phyloP scores from a whole-genome alignment of 139 green algal species.

The Tetradesmus lagerheimii region DNA sequence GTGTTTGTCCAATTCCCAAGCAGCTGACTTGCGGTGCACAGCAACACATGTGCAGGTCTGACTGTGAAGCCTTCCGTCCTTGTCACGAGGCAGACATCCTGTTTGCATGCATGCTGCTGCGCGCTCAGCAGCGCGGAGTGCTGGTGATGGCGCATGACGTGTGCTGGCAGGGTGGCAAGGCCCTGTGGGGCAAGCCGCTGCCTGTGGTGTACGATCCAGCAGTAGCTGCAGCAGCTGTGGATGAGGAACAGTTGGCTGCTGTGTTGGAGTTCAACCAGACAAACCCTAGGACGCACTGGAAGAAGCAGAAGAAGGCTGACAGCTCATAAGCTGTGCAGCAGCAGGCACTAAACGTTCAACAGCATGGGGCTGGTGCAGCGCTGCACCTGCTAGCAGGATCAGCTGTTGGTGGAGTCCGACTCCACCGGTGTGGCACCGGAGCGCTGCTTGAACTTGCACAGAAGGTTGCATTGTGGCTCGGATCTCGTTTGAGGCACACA shows the following conservation, averaged over 20 bases:
- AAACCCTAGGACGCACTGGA: constrained; percentile 50
- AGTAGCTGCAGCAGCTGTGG: constrained; percentile 34
- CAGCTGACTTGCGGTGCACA: no score
- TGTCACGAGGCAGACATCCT: constrained; percentile 56
- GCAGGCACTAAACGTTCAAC: no score
- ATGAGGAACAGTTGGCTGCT: not conserved
- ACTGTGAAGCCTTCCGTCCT: constrained; percentile 55
- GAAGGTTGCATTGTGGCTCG: no score
- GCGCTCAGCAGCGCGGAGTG: constrained; percentile 45
- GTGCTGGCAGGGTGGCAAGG: constrained; percentile 32
- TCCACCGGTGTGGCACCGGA: no score
- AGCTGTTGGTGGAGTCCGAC: no score
- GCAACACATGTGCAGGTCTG: constrained; percentile 33
- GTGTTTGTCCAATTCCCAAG: no score
- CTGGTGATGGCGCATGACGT: constrained; percentile 55
- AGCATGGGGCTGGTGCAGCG: no score
- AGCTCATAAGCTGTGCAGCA: no score
- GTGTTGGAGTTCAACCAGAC: constrained; percentile 61
- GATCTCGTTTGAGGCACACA: no score
- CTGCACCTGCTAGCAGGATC: no score
- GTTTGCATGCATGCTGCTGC: constrained; percentile 50
- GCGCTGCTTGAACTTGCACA: no score
- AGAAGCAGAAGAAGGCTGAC: not conserved
- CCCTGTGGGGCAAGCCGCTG: constrained; percentile 47
- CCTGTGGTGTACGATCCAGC: constrained; percentile 42